Evolutionary conservation across 768 basidiomycete species (phyloP), one percentile per base, ranked within the genome.

Genomic region (Leccinum aurantiacum): DNA sequence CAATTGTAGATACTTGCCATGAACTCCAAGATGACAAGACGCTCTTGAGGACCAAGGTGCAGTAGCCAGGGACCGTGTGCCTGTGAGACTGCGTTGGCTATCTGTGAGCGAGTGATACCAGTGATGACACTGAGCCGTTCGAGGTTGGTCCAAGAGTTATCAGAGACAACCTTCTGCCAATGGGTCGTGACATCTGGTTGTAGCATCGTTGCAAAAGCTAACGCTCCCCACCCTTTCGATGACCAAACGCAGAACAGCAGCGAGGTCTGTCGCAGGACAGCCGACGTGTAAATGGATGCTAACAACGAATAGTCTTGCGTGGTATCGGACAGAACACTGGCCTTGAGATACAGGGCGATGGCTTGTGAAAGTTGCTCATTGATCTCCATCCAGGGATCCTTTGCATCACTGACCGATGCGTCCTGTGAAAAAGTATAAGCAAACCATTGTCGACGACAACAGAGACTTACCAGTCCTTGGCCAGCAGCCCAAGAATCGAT

Each of bases 1-100:
- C 86, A 89, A 11, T 88, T 82, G 72, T 90, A 95, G 50, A 93
- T 76, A 63, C 86, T 85, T 0, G 91, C 90, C 51, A 88, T 82
- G 37, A 81, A 79, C 65, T 90, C 86, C 58, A 93, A 78, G 22
- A 90, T 76, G 24, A 80, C 77, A 33, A 97, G 82, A 46, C 92
- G 85, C 65, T 94, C 91, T 54, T 86, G 80, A 38, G 86, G 80
- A 17, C 88, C 88, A 29, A 98, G 81, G 66, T 91, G 89, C 17
- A 93, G 72, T 24, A 97, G 76, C 88, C 92, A 95, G 3, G 95
- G 93, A 0, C 93, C 93, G 61, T 96, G 91, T 0, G 88, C 81
- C 66, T 88, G 86, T 3, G 87, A 79, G n/a, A 92, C 74, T 22
- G 84, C 76, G 7, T 74, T 73, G 2, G 90, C 82, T 19, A 96